These are phyloP conservation scores for Verticillium nonalfalfae DNA, from an alignment of 2,329 filamentous ascomycete genomes.

Conservation along the genomic window DNA sequence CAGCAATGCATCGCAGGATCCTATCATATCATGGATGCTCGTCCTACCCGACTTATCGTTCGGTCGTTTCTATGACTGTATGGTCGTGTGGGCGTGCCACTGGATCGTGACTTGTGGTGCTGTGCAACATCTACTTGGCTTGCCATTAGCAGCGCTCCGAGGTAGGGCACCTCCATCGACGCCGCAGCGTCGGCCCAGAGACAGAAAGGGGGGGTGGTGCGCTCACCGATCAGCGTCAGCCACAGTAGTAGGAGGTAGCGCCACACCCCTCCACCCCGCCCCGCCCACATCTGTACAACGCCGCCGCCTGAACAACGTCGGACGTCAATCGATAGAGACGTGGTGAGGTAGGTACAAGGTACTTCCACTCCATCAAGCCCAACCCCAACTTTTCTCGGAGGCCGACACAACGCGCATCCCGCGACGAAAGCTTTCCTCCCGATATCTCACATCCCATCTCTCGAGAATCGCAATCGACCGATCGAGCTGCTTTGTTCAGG, in stretches of 20 bases:
- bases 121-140: no score
- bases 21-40: not conserved
- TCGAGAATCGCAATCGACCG: not conserved
- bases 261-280: not conserved
- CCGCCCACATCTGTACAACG: not conserved
- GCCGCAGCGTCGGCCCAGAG: no score
- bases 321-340: not conserved
- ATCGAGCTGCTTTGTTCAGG: constrained; percentile 1
- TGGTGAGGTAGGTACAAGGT: not conserved
- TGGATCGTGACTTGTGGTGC: no score
- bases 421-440: not conserved
- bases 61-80: no score
- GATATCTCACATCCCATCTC: not conserved
- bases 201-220: not conserved
- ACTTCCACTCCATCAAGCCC: not conserved
- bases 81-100: no score
- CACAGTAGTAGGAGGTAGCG: not conserved
- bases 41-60: not conserved
- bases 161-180: no score
- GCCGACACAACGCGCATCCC: not conserved
- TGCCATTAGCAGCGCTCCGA: no score
- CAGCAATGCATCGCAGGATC: not conserved
- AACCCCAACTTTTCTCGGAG: not conserved
- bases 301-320: not conserved
- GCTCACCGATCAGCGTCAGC: not conserved